phyloP scores from a whole-genome alignment of 129 eudicot genomes.

The Smallanthus sonchifolius region DNA sequence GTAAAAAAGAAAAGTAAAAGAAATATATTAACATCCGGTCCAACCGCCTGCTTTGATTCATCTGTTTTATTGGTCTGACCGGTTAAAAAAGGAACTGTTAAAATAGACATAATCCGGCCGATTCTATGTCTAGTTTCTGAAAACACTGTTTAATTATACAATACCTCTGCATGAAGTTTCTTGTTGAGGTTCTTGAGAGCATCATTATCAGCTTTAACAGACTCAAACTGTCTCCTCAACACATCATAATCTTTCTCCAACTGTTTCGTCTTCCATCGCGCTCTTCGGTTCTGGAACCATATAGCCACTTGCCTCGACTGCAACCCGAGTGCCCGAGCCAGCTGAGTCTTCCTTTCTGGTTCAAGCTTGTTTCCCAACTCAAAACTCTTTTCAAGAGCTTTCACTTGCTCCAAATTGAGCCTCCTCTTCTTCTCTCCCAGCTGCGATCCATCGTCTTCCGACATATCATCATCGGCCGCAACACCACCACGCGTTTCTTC shows the following conservation, averaged over 20 bases:
- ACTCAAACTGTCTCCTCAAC: slow-evolving; percentile 75
- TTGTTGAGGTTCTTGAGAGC: slow-evolving; percentile 72
- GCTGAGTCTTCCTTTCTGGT: slow-evolving; percentile 77
- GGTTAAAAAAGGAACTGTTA: too few relatives aligned
- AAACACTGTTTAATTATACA: too few relatives aligned
- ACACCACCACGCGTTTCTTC: slow-evolving; percentile 52
- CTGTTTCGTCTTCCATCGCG: slow-evolving; percentile 95
- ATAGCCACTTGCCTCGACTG: slow-evolving; percentile 90
- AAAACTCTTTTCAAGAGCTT: slow-evolving; percentile 83
- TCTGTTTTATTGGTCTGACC: too few relatives aligned
- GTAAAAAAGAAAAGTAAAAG: too few relatives aligned
- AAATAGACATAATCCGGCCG: too few relatives aligned
- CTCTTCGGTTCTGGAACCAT: slow-evolving; percentile 96
- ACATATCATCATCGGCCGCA: slow-evolving; percentile 58
- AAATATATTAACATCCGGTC: too few relatives aligned
- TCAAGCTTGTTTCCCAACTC: slow-evolving; percentile 79
- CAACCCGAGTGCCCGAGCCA: slow-evolving; percentile 78
- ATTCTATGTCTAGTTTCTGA: too few relatives aligned
- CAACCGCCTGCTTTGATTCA: too few relatives aligned
- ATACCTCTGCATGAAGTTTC: slow-evolving; percentile 86
- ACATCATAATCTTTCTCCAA: slow-evolving; percentile 76
- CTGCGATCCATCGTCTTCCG: slow-evolving; percentile 78
- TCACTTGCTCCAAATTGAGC: slow-evolving; percentile 77
- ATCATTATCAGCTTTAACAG: slow-evolving; percentile 80
- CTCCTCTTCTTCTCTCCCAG: slow-evolving; percentile 89